Evolutionary conservation across 1,284 basidiomycete species (phyloP), one percentile per base, ranked within the genome.

Genomic region (Naganishia albida): DNA sequence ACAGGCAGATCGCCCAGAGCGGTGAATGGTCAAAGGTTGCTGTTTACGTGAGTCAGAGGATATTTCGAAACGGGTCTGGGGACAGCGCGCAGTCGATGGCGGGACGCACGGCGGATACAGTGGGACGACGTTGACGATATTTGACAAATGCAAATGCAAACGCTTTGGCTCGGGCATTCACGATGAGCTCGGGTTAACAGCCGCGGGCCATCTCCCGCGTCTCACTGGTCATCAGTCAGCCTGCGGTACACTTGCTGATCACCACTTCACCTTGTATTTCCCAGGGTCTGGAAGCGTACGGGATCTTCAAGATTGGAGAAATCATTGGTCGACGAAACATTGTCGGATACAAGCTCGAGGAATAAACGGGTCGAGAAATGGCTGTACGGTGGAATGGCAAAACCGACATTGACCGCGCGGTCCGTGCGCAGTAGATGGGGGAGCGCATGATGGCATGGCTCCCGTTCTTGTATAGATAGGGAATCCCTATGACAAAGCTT

Each of bases 261-360:
- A 39, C n/a, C 30, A 18, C 57, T 8, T n/a, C 60, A 48, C 39
- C 46, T 12, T 52, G 18, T 34, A n/a, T 16, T 30, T 34, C n/a
- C n/a, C 68, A 84, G 80, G 81, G 80, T 56, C 69, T 83, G 66
- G 83, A 84, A 77, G 82, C 81, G 1, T 83, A 83, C 74, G 83
- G 83, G 65, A 78, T 82, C 74, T 84, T 82, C 79, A 78, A 90
- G 86, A 85, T 96, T 81, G 93, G 93, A 65, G 92, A 96, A 80
- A 94, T 95, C 70, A 75, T 94, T 71, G 92, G 92, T 51, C 85
- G 90, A 71, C 85, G 90, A 79, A 86, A 86, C 80, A 76, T 94
- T 51, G 83, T 94, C 73, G 92, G 92, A 51, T 95, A 95, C 83
- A 86, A 87, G 71, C 67, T 79, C 67, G 74, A 75, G 67, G 75